A percentile compares a stretch with the other conserved stretches of the same genome.
Conservation (phyloP, 805 yeast species). For the Ogataea henricii region DNA sequence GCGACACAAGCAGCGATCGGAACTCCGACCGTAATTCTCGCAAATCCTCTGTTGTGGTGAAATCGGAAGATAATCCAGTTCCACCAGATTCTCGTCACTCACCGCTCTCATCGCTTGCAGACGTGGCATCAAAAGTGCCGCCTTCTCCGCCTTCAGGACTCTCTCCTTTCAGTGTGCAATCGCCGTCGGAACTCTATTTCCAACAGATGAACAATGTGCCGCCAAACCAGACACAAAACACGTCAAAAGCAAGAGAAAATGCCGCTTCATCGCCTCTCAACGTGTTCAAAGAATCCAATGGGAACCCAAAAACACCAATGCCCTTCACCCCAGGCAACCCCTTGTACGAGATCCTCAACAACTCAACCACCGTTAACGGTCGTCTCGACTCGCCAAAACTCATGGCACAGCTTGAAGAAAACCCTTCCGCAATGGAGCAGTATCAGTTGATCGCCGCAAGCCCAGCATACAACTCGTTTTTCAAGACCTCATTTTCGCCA, state of each 20-base stretch:
- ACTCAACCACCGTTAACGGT: constrained; percentile 22
- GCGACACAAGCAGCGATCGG: background rate
- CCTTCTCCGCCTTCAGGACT: constrained; percentile 16
- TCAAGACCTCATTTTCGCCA: constrained; percentile 15
- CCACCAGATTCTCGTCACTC: background rate
- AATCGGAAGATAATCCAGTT: background rate
- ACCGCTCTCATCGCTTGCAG: constrained; percentile 21
- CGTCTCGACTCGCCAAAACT: constrained; percentile 29
- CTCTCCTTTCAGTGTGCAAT: constrained; percentile 15
- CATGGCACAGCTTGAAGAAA: constrained; percentile 24
- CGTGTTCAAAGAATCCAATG: constrained; percentile 18
- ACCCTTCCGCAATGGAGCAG: constrained; percentile 28
- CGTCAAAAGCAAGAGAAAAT: background rate
- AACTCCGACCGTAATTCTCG: background rate
- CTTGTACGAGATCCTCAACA: constrained; percentile 25
- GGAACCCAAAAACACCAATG: constrained; percentile 14
- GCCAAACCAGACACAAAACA: background rate
- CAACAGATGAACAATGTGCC: constrained; percentile 1
- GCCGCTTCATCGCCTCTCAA: constrained; percentile 19
- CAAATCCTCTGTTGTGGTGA: background rate
- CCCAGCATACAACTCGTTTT: constrained; percentile 17
- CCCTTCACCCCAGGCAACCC: constrained; percentile 25
- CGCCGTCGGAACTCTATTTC: constrained; percentile 18
- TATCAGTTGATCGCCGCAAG: constrained; percentile 21
- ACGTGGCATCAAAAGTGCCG: constrained; percentile 23